A percentile compares a stretch with the other conserved stretches of the same genome.
Evolutionary conservation across 805 yeast genomes (phyloP).

Genomic region (Wickerhamiella kurtzmanii): DNA sequence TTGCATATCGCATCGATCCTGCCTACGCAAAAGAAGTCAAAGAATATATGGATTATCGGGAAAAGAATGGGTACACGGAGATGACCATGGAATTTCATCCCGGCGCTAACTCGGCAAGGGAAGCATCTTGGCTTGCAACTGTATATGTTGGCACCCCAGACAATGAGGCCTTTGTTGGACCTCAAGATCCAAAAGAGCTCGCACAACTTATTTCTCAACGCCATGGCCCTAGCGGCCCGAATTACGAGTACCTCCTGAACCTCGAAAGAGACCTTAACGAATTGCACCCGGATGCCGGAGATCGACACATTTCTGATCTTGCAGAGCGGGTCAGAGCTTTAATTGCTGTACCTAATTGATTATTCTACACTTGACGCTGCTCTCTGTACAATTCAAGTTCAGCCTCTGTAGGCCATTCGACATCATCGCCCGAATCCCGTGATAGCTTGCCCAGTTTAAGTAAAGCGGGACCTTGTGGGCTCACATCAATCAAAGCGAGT

Average conservation of each 20-base stretch:
- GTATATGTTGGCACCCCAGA: conserved; percentile 76
- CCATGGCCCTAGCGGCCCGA: conserved; percentile 72
- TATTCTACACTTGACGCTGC: neutral
- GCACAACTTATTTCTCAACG: conserved; percentile 46
- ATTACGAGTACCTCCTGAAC: conserved; percentile 51
- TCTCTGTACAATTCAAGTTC: conserved; percentile 18
- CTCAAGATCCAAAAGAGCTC: conserved; percentile 46
- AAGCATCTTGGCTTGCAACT: conserved; percentile 34
- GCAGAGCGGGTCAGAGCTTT: conserved; percentile 21
- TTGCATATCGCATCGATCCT: conserved; percentile 68
- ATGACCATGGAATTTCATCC: conserved; percentile 55
- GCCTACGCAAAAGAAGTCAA: conserved; percentile 46
- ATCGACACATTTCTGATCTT: conserved; percentile 32
- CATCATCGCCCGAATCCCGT: conserved; percentile 10
- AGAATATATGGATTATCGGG: conserved; percentile 65
- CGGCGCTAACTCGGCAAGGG: conserved; percentile 16
- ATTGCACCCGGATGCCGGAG: conserved; percentile 29
- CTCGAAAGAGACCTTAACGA: conserved; percentile 38
- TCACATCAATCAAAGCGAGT: conserved; percentile 27
- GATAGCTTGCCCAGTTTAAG: conserved; percentile 17
- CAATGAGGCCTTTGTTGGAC: conserved; percentile 76
- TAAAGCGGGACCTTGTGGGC: conserved; percentile 22
- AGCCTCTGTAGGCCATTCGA: conserved; percentile 22
- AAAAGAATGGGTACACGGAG: conserved; percentile 74
- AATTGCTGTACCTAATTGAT: neutral